These are phyloP conservation scores for Salvia sclarea DNA, from an alignment of 305 asterid species.

Conservation along the genomic window DNA sequence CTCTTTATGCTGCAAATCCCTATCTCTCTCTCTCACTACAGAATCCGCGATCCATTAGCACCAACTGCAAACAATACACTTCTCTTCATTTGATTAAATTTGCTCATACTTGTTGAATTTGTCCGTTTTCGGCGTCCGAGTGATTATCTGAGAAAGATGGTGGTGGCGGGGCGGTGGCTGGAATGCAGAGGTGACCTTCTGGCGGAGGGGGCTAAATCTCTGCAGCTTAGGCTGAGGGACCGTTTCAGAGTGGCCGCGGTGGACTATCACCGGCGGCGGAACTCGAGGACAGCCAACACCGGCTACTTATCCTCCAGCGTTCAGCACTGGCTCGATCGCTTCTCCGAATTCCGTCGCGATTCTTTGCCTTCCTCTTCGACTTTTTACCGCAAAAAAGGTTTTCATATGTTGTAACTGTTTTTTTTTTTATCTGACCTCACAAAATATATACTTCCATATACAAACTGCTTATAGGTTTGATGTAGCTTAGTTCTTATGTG, in stretches of 20 bases:
- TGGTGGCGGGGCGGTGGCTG: constrained; percentile 61
- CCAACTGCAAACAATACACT: not conserved
- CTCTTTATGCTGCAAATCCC: too few relatives aligned
- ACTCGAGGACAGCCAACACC: constrained; percentile 35
- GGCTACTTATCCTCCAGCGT: constrained; percentile 57
- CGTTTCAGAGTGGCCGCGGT: constrained; percentile 87
- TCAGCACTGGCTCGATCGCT: constrained; percentile 62
- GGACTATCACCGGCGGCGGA: constrained; percentile 55
- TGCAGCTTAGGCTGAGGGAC: constrained; percentile 66
- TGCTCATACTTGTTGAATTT: not conserved
- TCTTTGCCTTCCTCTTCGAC: constrained; percentile 66
- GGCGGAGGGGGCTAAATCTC: constrained; percentile 71
- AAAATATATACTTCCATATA: not conserved
- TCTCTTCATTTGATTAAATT: not conserved
- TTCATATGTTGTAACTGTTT: not conserved
- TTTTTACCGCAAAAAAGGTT: constrained; percentile 75
- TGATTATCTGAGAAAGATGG: constrained; percentile 43
- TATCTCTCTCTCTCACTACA: not conserved
- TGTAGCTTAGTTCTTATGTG: not conserved
- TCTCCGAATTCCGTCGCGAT: constrained; percentile 66
- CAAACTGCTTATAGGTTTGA: not conserved
- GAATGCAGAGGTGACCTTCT: constrained; percentile 66
- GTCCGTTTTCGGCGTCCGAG: constrained; percentile 5
- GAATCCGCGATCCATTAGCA: constrained; percentile 14
- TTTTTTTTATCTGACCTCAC: not conserved